phyloP scores from a whole-genome alignment of 306 rosid genomes.

The Glycyrrhiza uralensis region DNA sequence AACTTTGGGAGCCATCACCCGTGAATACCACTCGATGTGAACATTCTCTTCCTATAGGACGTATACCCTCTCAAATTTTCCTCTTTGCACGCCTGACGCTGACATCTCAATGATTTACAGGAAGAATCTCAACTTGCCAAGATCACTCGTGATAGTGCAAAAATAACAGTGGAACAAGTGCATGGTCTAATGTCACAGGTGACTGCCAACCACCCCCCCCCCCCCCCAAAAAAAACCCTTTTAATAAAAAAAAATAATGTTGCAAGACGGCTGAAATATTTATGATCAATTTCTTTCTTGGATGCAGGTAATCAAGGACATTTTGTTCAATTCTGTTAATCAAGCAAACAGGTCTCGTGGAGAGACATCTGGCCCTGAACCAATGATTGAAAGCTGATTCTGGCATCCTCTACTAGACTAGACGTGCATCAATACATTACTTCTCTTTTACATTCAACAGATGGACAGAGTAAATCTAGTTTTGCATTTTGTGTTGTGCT shows the following conservation, averaged over 20 bases:
- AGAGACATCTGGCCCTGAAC: slow-evolving; percentile 78
- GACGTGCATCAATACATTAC: slow-evolving; percentile 12
- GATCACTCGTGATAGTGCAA: slow-evolving; percentile 89
- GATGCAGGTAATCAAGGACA: slow-evolving; percentile 85
- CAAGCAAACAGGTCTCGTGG: slow-evolving; percentile 57
- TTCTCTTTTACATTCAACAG: background rate
- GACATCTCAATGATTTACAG: slow-evolving; percentile 47
- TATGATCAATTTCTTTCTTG: slow-evolving; percentile 19
- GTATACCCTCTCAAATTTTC: background rate
- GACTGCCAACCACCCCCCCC: background rate
- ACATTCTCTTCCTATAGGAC: background rate
- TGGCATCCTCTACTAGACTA: background rate
- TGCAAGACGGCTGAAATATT: background rate
- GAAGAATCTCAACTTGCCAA: slow-evolving; percentile 90
- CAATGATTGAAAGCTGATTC: slow-evolving; percentile 85
- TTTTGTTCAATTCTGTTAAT: slow-evolving; percentile 75
- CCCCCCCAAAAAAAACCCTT: background rate
- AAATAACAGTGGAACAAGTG: slow-evolving; percentile 96
- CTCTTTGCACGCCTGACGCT: background rate
- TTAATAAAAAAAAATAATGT: background rate
- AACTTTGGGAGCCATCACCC: slow-evolving; percentile 9
- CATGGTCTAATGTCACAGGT: slow-evolving; percentile 99
- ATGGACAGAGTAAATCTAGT: slow-evolving; percentile 10
- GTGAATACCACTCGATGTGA: background rate
- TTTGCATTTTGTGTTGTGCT: slow-evolving; percentile 4